A percentile compares a stretch with the other conserved stretches of the same genome.
These are phyloP conservation scores for Colletotrichum salicis DNA, from an alignment of 2,329 filamentous ascomycete species.

Conservation along the genomic window DNA sequence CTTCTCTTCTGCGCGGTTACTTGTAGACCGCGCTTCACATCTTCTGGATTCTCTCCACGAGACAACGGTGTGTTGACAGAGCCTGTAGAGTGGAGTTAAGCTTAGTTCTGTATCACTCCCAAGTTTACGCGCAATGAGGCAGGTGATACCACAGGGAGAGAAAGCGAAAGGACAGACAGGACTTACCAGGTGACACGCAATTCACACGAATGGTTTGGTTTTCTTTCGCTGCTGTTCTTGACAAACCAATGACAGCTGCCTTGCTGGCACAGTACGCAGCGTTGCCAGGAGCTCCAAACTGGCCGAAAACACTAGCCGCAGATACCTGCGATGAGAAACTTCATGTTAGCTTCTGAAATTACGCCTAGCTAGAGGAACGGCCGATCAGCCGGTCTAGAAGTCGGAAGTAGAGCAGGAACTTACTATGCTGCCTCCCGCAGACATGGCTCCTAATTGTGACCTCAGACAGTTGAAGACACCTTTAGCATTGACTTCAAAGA, in stretches of 20 bases:
- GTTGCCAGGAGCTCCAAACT: constrained; percentile 28
- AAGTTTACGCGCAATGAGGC: neutral
- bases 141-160: constrained; percentile 36
- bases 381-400: fast-evolving
- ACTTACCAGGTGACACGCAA: neutral
- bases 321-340: neutral
- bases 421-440: neutral
- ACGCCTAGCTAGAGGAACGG: neutral
- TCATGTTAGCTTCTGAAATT: neutral
- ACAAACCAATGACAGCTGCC: constrained; percentile 48
- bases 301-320: neutral
- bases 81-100: neutral
- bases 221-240: constrained; percentile 48
- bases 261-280: constrained; percentile 50
- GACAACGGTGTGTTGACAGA: neutral
- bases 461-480: constrained; percentile 34
- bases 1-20: constrained; percentile 38
- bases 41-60: constrained; percentile 7
- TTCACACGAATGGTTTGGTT: neutral
- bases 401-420: neutral
- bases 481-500: constrained; percentile 41
- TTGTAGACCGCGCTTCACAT: constrained; percentile 32
- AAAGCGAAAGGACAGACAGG: neutral
- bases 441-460: constrained; percentile 37
- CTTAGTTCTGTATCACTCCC: neutral